Conservation (phyloP, 2,329 filamentous ascomycete genomes). For the Exophiala sp. region DNA sequence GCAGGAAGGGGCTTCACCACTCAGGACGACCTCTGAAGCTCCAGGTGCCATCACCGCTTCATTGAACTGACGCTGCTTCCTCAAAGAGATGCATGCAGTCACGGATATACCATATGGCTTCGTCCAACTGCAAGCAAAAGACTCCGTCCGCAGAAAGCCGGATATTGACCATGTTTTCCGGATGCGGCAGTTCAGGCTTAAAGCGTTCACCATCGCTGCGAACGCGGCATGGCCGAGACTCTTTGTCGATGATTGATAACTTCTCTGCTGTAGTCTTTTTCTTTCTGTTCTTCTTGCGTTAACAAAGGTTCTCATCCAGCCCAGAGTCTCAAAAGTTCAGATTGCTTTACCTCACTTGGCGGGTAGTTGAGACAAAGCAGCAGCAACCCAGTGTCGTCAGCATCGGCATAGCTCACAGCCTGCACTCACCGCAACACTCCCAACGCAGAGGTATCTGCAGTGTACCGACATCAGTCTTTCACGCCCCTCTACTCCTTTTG, state of each 20-base stretch:
- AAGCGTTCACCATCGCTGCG: slow-evolving; percentile 11
- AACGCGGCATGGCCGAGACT: slow-evolving; percentile 16
- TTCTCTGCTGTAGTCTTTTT: slow-evolving; percentile 18
- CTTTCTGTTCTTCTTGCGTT: slow-evolving; percentile 18
- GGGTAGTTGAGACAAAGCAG: slow-evolving; percentile 26
- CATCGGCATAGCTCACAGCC: slow-evolving; percentile 6
- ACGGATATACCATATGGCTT: slow-evolving; percentile 8
- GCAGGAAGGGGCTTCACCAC: background rate
- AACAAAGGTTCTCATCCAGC: slow-evolving; percentile 22
- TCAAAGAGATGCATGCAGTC: background rate
- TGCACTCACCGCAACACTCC: slow-evolving; percentile 19
- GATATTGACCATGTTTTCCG: slow-evolving; percentile 11
- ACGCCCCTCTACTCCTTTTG: background rate
- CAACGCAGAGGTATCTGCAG: slow-evolving; percentile 13
- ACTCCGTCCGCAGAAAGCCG: slow-evolving; percentile 10
- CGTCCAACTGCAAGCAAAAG: slow-evolving; percentile 21
- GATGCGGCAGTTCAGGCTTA: slow-evolving; percentile 17
- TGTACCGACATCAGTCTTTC: slow-evolving; percentile 13
- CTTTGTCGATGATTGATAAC: slow-evolving; percentile 19
- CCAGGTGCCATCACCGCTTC: background rate
- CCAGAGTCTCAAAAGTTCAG: slow-evolving; percentile 16
- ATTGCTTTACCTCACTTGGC: slow-evolving; percentile 14
- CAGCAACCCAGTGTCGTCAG: slow-evolving; percentile 12
- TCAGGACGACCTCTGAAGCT: slow-evolving; percentile 1
- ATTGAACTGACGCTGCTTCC: slow-evolving; percentile 2